A percentile compares a stretch with the other conserved stretches of the same genome.
phyloP scores from a whole-genome alignment of 176 grass and related monocot species.

The Eragrostis nindensis region DNA sequence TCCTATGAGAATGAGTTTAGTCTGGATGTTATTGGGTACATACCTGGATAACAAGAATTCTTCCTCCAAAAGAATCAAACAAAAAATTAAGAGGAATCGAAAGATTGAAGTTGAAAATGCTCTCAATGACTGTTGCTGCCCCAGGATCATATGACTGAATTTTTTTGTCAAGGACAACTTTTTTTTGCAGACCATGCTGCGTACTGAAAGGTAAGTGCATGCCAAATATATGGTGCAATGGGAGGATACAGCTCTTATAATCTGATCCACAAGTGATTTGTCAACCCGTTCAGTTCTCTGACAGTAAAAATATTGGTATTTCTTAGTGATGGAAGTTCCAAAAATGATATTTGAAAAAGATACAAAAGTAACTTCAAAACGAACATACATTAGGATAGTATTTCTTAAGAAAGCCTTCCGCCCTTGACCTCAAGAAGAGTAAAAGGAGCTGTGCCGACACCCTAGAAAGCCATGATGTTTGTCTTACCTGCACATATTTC shows the following conservation, averaged over 20 bases:
- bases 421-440: conserved; percentile 81
- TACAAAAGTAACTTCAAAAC: conserved; percentile 17
- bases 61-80: conserved; percentile 85
- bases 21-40: conserved; percentile 12
- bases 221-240: conserved; percentile 29
- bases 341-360: conserved; percentile 26
- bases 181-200: neutral
- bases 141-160: conserved; percentile 99
- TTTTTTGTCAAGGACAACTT: conserved; percentile 64
- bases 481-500: conserved; percentile 60
- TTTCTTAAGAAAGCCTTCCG: conserved; percentile 69
- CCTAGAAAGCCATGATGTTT: conserved; percentile 64
- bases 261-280: conserved; percentile 64
- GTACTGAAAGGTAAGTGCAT: conserved; percentile 25
- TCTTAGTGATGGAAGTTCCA: conserved; percentile 20
- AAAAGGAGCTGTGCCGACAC: conserved; percentile 69
- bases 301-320: conserved; percentile 34
- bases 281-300: conserved; percentile 85
- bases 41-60: conserved; percentile 82
- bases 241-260: conserved; percentile 93
- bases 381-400: conserved; percentile 82
- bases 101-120: conserved; percentile 78
- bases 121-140: conserved; percentile 69
- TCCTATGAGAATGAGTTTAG: neutral
- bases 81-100: conserved; percentile 94